phyloP scores from a whole-genome alignment of 1,139 yeast species.

The Waltiozyma sp. region DNA sequence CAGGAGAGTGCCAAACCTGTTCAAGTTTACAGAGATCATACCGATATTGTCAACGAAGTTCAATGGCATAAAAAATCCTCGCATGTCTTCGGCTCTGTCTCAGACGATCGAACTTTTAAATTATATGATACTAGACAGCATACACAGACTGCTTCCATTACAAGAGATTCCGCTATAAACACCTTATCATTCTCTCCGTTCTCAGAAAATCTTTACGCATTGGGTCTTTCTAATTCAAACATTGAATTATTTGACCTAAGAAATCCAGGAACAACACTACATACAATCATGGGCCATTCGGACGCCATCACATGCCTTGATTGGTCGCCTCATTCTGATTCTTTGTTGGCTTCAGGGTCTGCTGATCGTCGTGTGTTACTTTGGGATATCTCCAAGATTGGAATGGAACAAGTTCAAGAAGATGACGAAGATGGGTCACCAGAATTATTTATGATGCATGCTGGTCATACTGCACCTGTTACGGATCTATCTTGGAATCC shows the following conservation, averaged over 20 bases:
- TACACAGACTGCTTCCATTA: slow-evolving; percentile 23
- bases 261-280: slow-evolving; percentile 35
- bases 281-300: slow-evolving; percentile 70
- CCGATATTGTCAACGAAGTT: slow-evolving; percentile 60
- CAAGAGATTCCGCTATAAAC: slow-evolving; percentile 36
- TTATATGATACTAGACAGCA: slow-evolving; percentile 51
- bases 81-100: slow-evolving; percentile 52
- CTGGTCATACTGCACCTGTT: slow-evolving; percentile 72
- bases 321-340: slow-evolving; percentile 63
- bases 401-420: slow-evolving; percentile 68
- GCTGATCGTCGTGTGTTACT: slow-evolving; percentile 60
- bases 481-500: slow-evolving; percentile 66
- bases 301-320: slow-evolving; percentile 58
- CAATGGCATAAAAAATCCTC: slow-evolving; percentile 52
- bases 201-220: slow-evolving; percentile 46
- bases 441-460: slow-evolving; percentile 76
- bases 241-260: slow-evolving; percentile 53
- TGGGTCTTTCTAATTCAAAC: slow-evolving; percentile 62
- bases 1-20: slow-evolving; percentile 16
- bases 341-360: slow-evolving; percentile 63
- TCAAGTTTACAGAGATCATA: slow-evolving; percentile 27
- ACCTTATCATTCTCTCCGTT: slow-evolving; percentile 55
- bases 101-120: slow-evolving; percentile 59
- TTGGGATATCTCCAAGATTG: slow-evolving; percentile 66
- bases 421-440: slow-evolving; percentile 81